These are phyloP conservation scores for Calocybe cyanea DNA, from an alignment of 768 basidiomycete genomes.

Conservation along the genomic window DNA sequence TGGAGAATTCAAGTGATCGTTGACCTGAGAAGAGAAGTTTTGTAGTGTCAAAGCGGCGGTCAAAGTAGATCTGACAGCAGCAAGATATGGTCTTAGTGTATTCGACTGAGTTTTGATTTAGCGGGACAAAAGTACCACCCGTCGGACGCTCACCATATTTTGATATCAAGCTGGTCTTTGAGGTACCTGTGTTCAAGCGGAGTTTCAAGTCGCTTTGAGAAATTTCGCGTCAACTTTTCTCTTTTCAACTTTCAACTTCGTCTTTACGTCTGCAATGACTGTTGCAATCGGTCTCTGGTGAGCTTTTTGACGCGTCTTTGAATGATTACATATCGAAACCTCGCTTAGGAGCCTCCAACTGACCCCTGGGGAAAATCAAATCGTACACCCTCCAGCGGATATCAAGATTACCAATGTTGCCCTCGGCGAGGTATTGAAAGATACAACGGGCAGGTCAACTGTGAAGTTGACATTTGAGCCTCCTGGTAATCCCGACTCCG, in stretches of 20 bases:
- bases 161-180: constrained; percentile 13
- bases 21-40: constrained; percentile 96
- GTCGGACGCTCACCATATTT: constrained; percentile 44
- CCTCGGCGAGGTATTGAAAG: constrained; percentile 68
- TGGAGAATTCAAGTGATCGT: constrained; percentile 2
- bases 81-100: constrained; percentile 91
- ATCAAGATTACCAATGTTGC: constrained; percentile 81
- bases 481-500: constrained; percentile 31
- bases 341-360: constrained; percentile 56
- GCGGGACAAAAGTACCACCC: background rate
- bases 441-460: constrained; percentile 56
- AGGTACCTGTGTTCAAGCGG: constrained; percentile 30
- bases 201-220: no score
- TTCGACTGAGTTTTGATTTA: constrained; percentile 63
- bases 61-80: constrained; percentile 91
- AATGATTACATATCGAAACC: constrained; percentile 4
- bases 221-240: background rate
- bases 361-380: constrained; percentile 52
- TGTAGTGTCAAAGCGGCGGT: constrained; percentile 97
- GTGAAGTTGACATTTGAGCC: constrained; percentile 61
- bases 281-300: constrained; percentile 68
- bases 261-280: constrained; percentile 36
- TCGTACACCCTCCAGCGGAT: constrained; percentile 59
- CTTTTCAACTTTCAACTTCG: constrained; percentile 16
- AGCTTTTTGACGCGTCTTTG: constrained; percentile 28